These are phyloP conservation scores for Aureobasidium uvarum DNA, from an alignment of 2,329 filamentous ascomycete genomes.

Conservation along the genomic window DNA sequence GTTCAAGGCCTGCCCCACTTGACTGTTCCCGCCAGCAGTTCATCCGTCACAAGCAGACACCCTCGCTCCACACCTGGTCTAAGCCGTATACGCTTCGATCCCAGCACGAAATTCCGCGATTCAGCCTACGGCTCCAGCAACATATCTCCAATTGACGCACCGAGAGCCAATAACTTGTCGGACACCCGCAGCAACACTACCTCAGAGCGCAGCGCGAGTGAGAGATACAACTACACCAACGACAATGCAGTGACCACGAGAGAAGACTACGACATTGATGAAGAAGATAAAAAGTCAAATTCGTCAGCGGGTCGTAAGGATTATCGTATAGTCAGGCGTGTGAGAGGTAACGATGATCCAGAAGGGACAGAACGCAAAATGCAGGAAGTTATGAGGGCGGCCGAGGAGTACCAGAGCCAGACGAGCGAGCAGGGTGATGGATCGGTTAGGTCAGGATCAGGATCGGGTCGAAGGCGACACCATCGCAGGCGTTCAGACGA, in stretches of 20 bases:
- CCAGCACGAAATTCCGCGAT: slow-evolving; percentile 1
- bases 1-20: background rate
- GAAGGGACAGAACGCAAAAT: slow-evolving; percentile 4
- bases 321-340: slow-evolving; percentile 21
- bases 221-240: slow-evolving; percentile 17
- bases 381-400: background rate
- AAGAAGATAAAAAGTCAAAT: background rate
- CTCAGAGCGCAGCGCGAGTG: slow-evolving; percentile 3
- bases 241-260: background rate
- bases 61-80: background rate
- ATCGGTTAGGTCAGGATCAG: background rate
- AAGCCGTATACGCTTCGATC: background rate
- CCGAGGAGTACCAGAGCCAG: slow-evolving; percentile 15
- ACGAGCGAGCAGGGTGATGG: slow-evolving; percentile 4
- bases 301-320: slow-evolving; percentile 7
- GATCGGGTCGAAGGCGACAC: background rate
- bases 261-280: background rate
- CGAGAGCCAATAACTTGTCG: background rate
- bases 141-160: slow-evolving; percentile 4
- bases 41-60: background rate
- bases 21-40: background rate
- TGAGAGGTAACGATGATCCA: background rate
- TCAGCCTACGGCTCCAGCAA: slow-evolving; percentile 14
- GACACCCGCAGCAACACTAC: slow-evolving; percentile 17
- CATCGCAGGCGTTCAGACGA: slow-evolving; percentile 24